Base-by-base conservation (phyloP, 805 yeast genomes). In the Isabelozyma gotoi region DNA sequence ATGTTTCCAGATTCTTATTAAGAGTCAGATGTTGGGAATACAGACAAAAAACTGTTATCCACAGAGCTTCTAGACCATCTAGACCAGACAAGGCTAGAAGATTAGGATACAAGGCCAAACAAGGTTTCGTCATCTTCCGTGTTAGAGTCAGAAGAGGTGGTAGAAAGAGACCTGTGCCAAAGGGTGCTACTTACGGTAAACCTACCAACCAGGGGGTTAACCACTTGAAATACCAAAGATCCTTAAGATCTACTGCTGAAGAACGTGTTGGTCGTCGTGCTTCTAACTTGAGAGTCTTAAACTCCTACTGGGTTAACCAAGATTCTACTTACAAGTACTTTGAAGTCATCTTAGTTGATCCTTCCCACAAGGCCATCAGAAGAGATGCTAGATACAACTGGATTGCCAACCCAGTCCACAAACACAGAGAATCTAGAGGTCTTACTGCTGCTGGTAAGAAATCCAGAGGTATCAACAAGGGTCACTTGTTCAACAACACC, bases 151-250 rank as follows among this genome's bases (percentile, higher is more conserved):
- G 98, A 82, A 88, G 99, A 81, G 99, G 99, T 84, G 92, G 92
- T 84, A 91, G 99, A 88, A 94, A 94, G 97, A 89, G 96, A 82
- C 97, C 97, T 67, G 97, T 86, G 68, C 90, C 95, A 81, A 94
- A 94, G 94, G 99, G 99, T 88, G 98, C 97, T 71, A 94, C 98
- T 74, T 92, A 94, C 85, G 99, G 99, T 88, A 94, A 94, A 88
- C 99, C 99, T 85, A 94, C 99, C 82, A 94, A 94, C 96, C 96
- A 89, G 82, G 99, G 99, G 88, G 94, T 94, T 63, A 84, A 83
- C 83, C 97, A 94, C 78, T 88, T 94, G 81, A 94, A 94, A 82
- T 91, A 90, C 96, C 99, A 94, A 83, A 89, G 92, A 80, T 85
- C 97, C 55, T 81, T 89, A 77, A 89, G 96, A 79, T 82, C 96